Conservation (phyloP, 345 rosid species). For the Pugionium cornutum region DNA sequence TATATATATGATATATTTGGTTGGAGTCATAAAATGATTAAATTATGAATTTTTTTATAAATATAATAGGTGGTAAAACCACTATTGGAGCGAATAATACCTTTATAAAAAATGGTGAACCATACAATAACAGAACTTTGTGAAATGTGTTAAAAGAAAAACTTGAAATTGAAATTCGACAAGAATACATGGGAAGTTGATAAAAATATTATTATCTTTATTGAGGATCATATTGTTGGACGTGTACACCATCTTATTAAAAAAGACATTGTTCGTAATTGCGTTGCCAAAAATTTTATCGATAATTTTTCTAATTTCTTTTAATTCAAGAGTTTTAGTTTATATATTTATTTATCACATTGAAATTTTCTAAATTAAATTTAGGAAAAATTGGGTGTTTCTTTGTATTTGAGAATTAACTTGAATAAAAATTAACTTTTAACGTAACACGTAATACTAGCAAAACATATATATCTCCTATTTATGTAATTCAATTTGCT, state of each 20-base stretch:
- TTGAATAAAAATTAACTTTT: too few relatives aligned
- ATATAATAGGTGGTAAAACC: constrained; percentile 49
- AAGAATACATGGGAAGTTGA: constrained; percentile 49
- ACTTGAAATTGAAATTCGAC: constrained; percentile 47
- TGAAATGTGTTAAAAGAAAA: constrained; percentile 61
- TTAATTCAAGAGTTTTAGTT: not conserved
- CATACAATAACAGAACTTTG: constrained; percentile 57
- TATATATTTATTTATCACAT: not conserved
- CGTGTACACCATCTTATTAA: constrained; percentile 40
- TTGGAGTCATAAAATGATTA: too few relatives aligned
- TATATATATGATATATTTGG: too few relatives aligned
- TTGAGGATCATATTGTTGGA: constrained; percentile 47
- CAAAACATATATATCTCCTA: too few relatives aligned
- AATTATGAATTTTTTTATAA: not conserved
- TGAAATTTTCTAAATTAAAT: not conserved
- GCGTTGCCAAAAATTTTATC: constrained; percentile 66
- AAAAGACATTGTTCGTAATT: constrained; percentile 57
- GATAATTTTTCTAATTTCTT: constrained; percentile 39
- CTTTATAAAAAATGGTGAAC: constrained; percentile 32
- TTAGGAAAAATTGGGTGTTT: too few relatives aligned
- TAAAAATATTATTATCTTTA: constrained; percentile 40
- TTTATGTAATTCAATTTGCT: too few relatives aligned
- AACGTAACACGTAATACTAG: too few relatives aligned
- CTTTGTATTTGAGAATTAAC: too few relatives aligned
- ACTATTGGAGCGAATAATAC: constrained; percentile 60